Evolutionary conservation across 1,284 basidiomycete species (phyloP), one percentile per base, ranked within the genome.

Genomic region (Ceratobasidium sp.): DNA sequence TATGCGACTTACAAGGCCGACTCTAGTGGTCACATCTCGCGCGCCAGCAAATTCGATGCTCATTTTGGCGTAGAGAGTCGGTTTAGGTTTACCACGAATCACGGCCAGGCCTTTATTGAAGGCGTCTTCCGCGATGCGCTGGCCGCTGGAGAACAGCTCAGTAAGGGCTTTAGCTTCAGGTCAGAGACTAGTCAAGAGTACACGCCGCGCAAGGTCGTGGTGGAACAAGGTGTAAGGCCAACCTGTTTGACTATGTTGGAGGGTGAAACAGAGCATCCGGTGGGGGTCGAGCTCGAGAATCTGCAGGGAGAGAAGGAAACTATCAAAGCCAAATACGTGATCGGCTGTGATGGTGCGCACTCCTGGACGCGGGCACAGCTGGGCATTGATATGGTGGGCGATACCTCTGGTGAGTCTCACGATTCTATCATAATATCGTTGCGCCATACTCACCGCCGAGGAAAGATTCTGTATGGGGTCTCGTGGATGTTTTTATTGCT

Each of bases 291-390:
- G 9, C 48, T 65, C 17, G 33, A 33, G 10, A 38, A 50, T 12
- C 13, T 44, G n/a, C 38, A 54, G 17, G 71, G 59, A 48, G 20
- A n/a, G 28, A 33, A 28, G 13, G 61, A 65, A 15, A 26, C 26
- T 3, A 28, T 75, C 15, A 64, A 38, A 38, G 71, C 71, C 23
- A 65, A 75, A 33, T 75, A 65, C 20, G 26, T 75, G 40, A 52
- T 75, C 23, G 71, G 71, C n/a, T 75, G 71, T 46, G 70, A 74
- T 54, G 70, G 77, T 20, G 70, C 70, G 17, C 70, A 74, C 23
- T 74, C 70, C 20, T 74, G 70, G 70, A 64, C 59, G 20, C 71
- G 71, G 6, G 15, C 26, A 10, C 61, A 54, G 15, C 28, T 75
- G 10, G 71, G 71, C 10, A 40, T 64, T 17, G 61, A 64, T 42